Evolutionary conservation across 257 asterid species (phyloP).

Genomic region (Handroanthus guayacan): DNA sequence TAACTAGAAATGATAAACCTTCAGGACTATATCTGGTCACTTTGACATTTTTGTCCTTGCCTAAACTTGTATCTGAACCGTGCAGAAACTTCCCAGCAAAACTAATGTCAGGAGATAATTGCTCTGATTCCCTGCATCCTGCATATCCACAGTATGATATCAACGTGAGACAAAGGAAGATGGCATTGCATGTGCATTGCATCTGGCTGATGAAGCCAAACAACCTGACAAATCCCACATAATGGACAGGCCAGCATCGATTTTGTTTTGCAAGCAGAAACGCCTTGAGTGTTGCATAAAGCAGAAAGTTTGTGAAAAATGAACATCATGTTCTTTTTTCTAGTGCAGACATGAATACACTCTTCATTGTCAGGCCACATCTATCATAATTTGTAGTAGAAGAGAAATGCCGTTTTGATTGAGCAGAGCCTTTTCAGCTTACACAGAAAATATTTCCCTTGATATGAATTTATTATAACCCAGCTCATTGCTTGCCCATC

Average conservation of each 20-base stretch:
- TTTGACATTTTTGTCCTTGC: constrained; percentile 47
- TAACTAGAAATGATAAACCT: constrained; percentile 49
- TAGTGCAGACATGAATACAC: constrained; percentile 18
- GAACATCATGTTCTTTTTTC: constrained; percentile 10
- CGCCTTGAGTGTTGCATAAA: constrained; percentile 1
- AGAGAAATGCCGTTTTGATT: constrained; percentile 28
- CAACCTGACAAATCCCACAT: constrained; percentile 31
- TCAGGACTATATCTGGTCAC: constrained; percentile 47
- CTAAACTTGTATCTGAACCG: constrained; percentile 43
- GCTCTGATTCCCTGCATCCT: constrained; percentile 54
- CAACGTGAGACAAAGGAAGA: constrained; percentile 34
- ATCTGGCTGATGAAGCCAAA: constrained; percentile 28
- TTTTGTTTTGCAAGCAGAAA: not conserved
- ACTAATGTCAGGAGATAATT: constrained; percentile 46
- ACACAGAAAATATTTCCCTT: not conserved
- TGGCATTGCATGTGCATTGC: constrained; percentile 35
- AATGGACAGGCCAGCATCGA: constrained; percentile 27
- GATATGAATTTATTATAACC: not conserved
- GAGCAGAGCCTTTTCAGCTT: constrained; percentile 8
- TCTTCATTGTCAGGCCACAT: constrained; percentile 25
- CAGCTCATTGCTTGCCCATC: not conserved
- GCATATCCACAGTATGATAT: constrained; percentile 41
- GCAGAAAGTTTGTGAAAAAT: constrained; percentile 17
- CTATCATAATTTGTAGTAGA: constrained; percentile 15
- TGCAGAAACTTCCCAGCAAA: constrained; percentile 39